These are phyloP conservation scores for Citrus inodora DNA, from an alignment of 345 rosid genomes.

Conservation along the genomic window DNA sequence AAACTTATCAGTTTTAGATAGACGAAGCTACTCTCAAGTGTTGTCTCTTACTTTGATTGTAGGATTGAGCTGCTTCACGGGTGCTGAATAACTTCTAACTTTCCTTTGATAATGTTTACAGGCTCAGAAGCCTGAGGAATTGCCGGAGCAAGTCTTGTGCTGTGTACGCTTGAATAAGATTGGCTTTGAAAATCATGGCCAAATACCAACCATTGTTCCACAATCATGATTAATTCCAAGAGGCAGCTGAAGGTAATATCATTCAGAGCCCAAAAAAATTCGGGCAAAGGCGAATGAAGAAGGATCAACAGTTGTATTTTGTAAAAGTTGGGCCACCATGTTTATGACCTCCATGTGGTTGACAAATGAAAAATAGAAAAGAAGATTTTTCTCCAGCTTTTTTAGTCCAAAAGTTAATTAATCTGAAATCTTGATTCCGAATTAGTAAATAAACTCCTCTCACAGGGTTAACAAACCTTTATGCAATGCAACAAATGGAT, in stretches of 20 bases:
- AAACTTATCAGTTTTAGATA: not conserved
- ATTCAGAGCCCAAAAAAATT: not conserved
- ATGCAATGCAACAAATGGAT: not conserved
- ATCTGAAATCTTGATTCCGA: not conserved
- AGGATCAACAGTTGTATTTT: not conserved
- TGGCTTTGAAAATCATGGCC: slow-evolving; percentile 66
- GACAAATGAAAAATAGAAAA: not conserved
- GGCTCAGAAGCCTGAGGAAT: slow-evolving; percentile 83
- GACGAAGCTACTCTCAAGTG: not conserved
- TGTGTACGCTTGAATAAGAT: slow-evolving; percentile 67
- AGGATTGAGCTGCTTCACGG: not conserved
- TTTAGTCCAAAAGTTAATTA: not conserved
- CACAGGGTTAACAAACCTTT: not conserved
- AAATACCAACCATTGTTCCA: slow-evolving; percentile 58
- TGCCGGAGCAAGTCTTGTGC: slow-evolving; percentile 83
- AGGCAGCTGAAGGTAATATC: not conserved
- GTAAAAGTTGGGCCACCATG: not conserved
- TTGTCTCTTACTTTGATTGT: not conserved
- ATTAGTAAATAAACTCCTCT: not conserved
- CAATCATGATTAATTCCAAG: slow-evolving; percentile 24
- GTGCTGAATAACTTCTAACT: not conserved
- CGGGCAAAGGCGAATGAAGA: not conserved
- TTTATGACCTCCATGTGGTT: not conserved
- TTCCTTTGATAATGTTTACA: slow-evolving; percentile 18
- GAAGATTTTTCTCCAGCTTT: not conserved